Evolutionary conservation across 1,284 basidiomycete genomes (phyloP).

Genomic region (Ganoderma boninense): DNA sequence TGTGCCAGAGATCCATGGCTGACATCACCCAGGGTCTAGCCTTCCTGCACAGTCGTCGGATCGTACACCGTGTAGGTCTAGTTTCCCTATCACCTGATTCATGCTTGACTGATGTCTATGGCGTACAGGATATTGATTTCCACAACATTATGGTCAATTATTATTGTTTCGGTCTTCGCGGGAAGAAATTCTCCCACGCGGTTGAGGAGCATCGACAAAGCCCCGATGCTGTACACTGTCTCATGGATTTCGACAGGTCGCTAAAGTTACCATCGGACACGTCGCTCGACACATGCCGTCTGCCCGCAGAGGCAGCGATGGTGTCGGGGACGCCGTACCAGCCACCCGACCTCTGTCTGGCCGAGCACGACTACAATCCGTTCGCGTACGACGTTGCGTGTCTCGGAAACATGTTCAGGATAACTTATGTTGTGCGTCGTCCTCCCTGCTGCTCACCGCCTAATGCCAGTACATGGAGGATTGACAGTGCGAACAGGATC

Average conservation of each 20-base stretch:
- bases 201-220: slow-evolving; percentile 12
- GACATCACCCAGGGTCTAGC: slow-evolving; percentile 3
- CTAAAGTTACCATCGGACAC: slow-evolving; percentile 10
- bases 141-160: slow-evolving; percentile 8
- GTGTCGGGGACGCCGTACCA: slow-evolving; percentile 5
- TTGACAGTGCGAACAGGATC: background rate
- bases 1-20: background rate
- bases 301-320: slow-evolving; percentile 9
- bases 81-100: background rate
- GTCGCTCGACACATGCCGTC: slow-evolving; percentile 17
- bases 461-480: background rate
- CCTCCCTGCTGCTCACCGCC: background rate
- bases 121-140: slow-evolving; percentile 8
- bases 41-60: slow-evolving; percentile 13
- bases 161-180: too few species aligned
- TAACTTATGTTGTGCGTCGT: slow-evolving; percentile 18
- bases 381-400: slow-evolving; percentile 29
- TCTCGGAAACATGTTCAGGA: slow-evolving; percentile 20
- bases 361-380: slow-evolving; percentile 25
- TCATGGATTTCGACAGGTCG: slow-evolving; percentile 27
- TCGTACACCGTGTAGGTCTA: slow-evolving; percentile 15
- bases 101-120: too few species aligned
- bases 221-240: slow-evolving; percentile 7
- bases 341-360: slow-evolving; percentile 14
- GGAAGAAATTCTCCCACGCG: too few species aligned